Conservation (phyloP, 495 filamentous ascomycete species). For the Aspergillus egyptiacus region DNA sequence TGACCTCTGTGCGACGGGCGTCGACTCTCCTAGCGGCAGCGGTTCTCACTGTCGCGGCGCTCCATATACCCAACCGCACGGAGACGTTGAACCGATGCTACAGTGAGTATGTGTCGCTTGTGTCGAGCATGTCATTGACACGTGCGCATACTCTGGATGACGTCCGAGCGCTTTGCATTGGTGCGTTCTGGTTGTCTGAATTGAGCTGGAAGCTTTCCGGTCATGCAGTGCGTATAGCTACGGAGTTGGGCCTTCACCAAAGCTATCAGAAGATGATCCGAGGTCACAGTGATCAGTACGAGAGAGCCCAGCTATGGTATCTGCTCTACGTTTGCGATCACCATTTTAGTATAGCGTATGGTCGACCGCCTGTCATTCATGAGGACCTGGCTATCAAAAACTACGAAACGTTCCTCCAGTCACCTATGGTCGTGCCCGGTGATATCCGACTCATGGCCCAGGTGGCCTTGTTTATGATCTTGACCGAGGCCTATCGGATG, state of each 20-base stretch:
- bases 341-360: slow-evolving; percentile 51
- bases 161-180: slow-evolving; percentile 47
- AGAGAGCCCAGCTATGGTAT: slow-evolving; percentile 46
- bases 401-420: slow-evolving; percentile 47
- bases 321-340: slow-evolving; percentile 53
- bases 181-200: slow-evolving; percentile 49
- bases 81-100: slow-evolving; percentile 47
- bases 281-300: slow-evolving; percentile 44
- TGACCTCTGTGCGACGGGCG: slow-evolving; percentile 44
- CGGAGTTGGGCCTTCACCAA: slow-evolving; percentile 47
- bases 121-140: slow-evolving; percentile 47
- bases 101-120: slow-evolving; percentile 45
- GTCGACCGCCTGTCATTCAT: slow-evolving; percentile 48
- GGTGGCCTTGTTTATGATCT: slow-evolving; percentile 51
- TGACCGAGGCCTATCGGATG: slow-evolving; percentile 52
- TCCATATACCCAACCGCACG: slow-evolving; percentile 47
- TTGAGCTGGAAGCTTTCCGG: slow-evolving; percentile 51
- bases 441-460: slow-evolving; percentile 52
- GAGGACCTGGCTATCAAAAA: slow-evolving; percentile 48
- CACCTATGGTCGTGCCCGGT: slow-evolving; percentile 40
- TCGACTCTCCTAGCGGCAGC: slow-evolving; percentile 47
- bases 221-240: slow-evolving; percentile 49
- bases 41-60: slow-evolving; percentile 47
- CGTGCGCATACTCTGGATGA: slow-evolving; percentile 47
- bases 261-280: slow-evolving; percentile 46